Evolutionary conservation across 1,284 basidiomycete species (phyloP).

Genomic region (Melampsora americana): DNA sequence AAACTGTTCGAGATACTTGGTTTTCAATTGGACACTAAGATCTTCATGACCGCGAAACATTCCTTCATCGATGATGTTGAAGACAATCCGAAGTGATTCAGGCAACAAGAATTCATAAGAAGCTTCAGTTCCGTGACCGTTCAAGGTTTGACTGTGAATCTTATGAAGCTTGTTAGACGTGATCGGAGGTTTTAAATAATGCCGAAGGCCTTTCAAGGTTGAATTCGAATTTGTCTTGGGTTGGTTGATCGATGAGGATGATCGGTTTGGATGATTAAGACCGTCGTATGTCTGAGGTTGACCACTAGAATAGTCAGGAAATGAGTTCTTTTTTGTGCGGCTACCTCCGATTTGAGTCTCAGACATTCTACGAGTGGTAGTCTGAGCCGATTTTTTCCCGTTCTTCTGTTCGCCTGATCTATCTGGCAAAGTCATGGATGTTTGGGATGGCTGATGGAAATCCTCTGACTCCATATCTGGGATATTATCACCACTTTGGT

Average conservation of each 20-base stretch:
- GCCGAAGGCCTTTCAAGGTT: slow-evolving; percentile 40
- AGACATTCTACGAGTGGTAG: not conserved
- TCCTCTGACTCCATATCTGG: slow-evolving; percentile 43
- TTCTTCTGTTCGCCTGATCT: too few relatives aligned
- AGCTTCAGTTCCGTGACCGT: not conserved
- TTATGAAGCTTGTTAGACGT: slow-evolving; percentile 47
- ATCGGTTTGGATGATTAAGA: slow-evolving; percentile 11
- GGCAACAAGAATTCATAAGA: slow-evolving; percentile 62
- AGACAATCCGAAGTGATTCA: slow-evolving; percentile 75
- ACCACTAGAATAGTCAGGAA: not conserved
- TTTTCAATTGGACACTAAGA: slow-evolving; percentile 73
- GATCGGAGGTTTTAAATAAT: slow-evolving; percentile 46
- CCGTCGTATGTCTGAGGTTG: not conserved
- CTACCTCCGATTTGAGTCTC: too few relatives aligned
- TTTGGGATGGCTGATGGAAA: not conserved
- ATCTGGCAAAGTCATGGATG: not conserved
- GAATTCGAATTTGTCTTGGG: slow-evolving; percentile 10
- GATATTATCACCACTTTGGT: slow-evolving; percentile 40
- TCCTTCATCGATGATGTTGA: slow-evolving; percentile 76
- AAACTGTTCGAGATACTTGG: slow-evolving; percentile 86
- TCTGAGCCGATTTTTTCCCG: not conserved
- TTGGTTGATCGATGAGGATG: slow-evolving; percentile 32
- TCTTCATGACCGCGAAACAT: slow-evolving; percentile 81
- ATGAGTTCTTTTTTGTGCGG: too few relatives aligned
- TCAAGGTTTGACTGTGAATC: slow-evolving; percentile 4